Evolutionary conservation across 805 yeast species (phyloP).

Genomic region (Candida tammaniensis): DNA sequence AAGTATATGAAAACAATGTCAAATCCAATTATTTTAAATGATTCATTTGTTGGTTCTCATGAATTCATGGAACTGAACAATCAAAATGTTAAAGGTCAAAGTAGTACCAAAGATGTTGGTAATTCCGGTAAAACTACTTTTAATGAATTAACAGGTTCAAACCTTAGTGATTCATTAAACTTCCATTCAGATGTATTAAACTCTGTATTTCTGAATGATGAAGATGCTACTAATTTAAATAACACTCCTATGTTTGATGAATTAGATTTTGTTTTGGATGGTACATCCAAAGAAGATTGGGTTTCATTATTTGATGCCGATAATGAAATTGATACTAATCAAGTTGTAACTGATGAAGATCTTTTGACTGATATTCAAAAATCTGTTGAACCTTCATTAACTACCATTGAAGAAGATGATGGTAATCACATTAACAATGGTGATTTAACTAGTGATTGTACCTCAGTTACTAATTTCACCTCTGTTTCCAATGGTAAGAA

Average conservation of each 20-base stretch:
- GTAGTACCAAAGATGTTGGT: conserved; percentile 3
- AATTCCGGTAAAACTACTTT: not conserved
- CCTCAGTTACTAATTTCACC: conserved; percentile 2
- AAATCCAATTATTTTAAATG: conserved; percentile 15
- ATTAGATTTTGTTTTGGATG: conserved; percentile 40
- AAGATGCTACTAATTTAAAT: conserved; percentile 26
- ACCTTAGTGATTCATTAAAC: conserved; percentile 43
- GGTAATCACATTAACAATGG: conserved; percentile 9
- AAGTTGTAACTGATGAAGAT: conserved; percentile 18
- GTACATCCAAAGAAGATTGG: conserved; percentile 52
- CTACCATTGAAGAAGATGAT: conserved; percentile 7
- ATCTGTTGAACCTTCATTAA: conserved; percentile 10
- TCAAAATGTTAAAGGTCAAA: conserved; percentile 4
- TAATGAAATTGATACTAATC: conserved; percentile 15
- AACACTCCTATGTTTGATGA: conserved; percentile 64
- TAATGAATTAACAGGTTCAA: not conserved
- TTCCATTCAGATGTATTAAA: conserved; percentile 52
- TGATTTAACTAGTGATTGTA: conserved; percentile 3
- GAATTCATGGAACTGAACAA: too few relatives aligned
- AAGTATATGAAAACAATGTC: conserved; percentile 10
- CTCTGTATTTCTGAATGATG: conserved; percentile 46
- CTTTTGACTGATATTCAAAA: conserved; percentile 12
- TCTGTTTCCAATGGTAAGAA: conserved; percentile 8
- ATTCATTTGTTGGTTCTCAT: conserved; percentile 14
- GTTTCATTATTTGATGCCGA: conserved; percentile 52